phyloP scores from a whole-genome alignment of 768 basidiomycete species.

The Boletus huronensis region DNA sequence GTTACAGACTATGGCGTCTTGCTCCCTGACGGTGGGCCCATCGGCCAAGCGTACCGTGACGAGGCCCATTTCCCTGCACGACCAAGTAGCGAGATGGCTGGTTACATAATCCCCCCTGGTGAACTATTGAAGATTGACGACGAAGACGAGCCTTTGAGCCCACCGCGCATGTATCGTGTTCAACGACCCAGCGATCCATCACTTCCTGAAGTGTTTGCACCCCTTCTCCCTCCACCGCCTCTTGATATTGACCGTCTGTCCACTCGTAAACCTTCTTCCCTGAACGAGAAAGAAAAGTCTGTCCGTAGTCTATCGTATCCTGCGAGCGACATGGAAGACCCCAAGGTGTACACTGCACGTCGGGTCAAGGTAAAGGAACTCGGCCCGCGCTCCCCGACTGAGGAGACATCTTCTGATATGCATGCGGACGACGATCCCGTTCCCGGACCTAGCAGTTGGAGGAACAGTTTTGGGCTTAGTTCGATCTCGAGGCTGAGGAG shows the following conservation, averaged over 20 bases:
- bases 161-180: conserved; percentile 30
- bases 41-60: conserved; percentile 32
- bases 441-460: conserved; percentile 33
- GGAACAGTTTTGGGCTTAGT: conserved; percentile 42
- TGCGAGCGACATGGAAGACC: conserved; percentile 31
- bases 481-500: conserved; percentile 48
- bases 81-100: conserved; percentile 31
- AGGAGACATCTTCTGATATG: conserved; percentile 6
- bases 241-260: conserved; percentile 33
- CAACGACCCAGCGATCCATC: conserved; percentile 20
- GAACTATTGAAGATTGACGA: conserved; percentile 35
- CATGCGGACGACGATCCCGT: conserved; percentile 16
- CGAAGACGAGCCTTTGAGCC: conserved; percentile 26
- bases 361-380: conserved; percentile 39
- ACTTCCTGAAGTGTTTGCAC: conserved; percentile 29
- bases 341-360: conserved; percentile 34
- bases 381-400: conserved; percentile 24
- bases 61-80: conserved; percentile 22
- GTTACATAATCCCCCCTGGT: conserved; percentile 36
- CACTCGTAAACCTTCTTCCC: conserved; percentile 21
- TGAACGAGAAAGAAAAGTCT: conserved; percentile 34
- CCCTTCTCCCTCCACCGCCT: conserved; percentile 39
- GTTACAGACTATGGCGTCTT: conserved; percentile 35
- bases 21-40: conserved; percentile 31
- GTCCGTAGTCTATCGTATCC: conserved; percentile 33